These are phyloP conservation scores for Fusarium sambucinum DNA, from an alignment of 2,329 filamentous ascomycete species.

Conservation along the genomic window DNA sequence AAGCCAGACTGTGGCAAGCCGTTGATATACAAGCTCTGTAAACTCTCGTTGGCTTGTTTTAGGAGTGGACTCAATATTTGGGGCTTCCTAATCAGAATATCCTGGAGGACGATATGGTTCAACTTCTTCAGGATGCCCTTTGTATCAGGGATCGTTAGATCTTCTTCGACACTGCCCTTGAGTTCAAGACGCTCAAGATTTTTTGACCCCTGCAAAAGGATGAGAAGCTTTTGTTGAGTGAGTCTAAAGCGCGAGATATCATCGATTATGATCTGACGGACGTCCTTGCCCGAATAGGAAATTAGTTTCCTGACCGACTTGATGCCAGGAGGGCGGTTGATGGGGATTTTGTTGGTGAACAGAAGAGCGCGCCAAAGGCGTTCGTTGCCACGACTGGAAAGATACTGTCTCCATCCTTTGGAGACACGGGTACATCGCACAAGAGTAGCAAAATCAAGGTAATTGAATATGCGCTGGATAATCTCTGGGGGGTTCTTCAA, in stretches of 20 bases:
- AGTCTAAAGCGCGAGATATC: constrained; percentile 47
- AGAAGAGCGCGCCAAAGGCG: constrained; percentile 51
- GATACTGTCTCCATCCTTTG: constrained; percentile 50
- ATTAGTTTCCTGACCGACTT: constrained; percentile 49
- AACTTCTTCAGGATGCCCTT: constrained; percentile 38
- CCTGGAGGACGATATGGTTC: constrained; percentile 39
- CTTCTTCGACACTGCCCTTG: constrained; percentile 34
- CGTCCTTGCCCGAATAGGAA: constrained; percentile 50
- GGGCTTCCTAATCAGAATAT: constrained; percentile 33
- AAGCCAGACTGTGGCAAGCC: constrained; percentile 36
- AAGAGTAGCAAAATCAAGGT: constrained; percentile 51
- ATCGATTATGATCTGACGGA: constrained; percentile 48
- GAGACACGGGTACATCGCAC: constrained; percentile 53
- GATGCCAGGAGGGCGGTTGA: constrained; percentile 42
- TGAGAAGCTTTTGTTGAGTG: constrained; percentile 48
- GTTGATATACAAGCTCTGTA: constrained; percentile 45
- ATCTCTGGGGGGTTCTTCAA: constrained; percentile 54
- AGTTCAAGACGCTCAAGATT: constrained; percentile 46
- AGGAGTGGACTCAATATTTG: constrained; percentile 40
- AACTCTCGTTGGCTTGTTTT: constrained; percentile 34
- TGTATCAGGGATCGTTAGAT: constrained; percentile 40
- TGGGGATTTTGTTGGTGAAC: constrained; percentile 44
- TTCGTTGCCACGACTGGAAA: constrained; percentile 48
- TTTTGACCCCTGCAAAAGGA: constrained; percentile 45
- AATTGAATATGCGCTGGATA: constrained; percentile 53